A percentile compares a stretch with the other conserved stretches of the same genome.
phyloP scores from a whole-genome alignment of 2,329 filamentous ascomycete species.

The Trichoderma semiorbis region DNA sequence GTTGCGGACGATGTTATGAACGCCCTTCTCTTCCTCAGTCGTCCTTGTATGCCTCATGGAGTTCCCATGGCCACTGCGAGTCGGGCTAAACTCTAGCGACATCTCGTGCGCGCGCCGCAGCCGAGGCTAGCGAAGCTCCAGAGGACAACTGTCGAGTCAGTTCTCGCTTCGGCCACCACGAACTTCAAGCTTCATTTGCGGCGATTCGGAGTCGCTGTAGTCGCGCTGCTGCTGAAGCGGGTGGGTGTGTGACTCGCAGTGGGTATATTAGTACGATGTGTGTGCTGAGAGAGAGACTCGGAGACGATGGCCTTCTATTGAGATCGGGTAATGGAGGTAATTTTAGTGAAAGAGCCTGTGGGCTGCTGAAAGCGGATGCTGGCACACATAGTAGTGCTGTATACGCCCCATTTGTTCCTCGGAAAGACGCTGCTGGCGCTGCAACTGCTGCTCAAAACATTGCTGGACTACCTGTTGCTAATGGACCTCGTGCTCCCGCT shows the following conservation, averaged over 20 bases:
- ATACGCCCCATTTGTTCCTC: too few species aligned
- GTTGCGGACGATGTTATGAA: slow-evolving; percentile 82
- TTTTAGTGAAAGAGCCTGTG: slow-evolving; percentile 63
- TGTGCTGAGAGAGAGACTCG: slow-evolving; percentile 63
- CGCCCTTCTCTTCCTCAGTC: slow-evolving; percentile 78
- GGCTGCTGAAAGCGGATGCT: slow-evolving; percentile 61
- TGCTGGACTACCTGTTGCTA: too few species aligned
- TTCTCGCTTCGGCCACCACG: slow-evolving; percentile 22
- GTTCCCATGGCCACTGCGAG: slow-evolving; percentile 51
- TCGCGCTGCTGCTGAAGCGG: slow-evolving; percentile 41
- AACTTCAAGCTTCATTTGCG: slow-evolving; percentile 26
- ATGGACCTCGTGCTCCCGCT: too few species aligned
- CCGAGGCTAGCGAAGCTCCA: slow-evolving; percentile 53
- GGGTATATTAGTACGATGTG: slow-evolving; percentile 72
- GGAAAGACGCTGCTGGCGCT: too few species aligned
- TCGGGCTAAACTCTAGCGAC: slow-evolving; percentile 20
- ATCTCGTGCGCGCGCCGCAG: slow-evolving; percentile 44
- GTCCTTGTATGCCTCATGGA: slow-evolving; percentile 63
- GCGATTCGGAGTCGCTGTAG: slow-evolving; percentile 44
- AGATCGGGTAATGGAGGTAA: slow-evolving; percentile 62
- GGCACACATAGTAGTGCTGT: too few species aligned
- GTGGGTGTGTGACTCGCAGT: slow-evolving; percentile 68
- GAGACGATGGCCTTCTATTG: slow-evolving; percentile 57
- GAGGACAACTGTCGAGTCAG: slow-evolving; percentile 31
- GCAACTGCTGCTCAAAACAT: too few species aligned